phyloP scores from a whole-genome alignment of 495 filamentous ascomycete species.

The Penicillium atrosanguineum region DNA sequence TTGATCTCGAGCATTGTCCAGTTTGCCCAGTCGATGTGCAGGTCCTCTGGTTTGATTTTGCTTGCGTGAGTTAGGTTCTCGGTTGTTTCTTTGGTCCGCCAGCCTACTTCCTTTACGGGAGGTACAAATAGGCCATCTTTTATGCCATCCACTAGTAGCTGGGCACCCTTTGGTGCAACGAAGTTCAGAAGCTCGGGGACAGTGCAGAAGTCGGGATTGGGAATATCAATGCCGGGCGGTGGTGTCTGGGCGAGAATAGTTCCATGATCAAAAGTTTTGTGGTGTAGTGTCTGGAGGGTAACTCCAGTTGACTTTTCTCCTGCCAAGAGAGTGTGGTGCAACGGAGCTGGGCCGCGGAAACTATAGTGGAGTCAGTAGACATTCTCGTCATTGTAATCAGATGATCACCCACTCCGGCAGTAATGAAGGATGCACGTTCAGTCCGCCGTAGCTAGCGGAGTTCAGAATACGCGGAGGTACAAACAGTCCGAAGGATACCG shows the following conservation, averaged over 20 bases:
- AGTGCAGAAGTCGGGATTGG: conserved; percentile 39
- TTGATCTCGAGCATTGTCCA: conserved; percentile 49
- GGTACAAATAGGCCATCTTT: conserved; percentile 61
- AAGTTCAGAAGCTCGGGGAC: conserved; percentile 40
- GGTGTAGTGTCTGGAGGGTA: conserved; percentile 81
- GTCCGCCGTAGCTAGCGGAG: conserved; percentile 70
- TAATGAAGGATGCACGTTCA: conserved; percentile 94
- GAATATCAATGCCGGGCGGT: conserved; percentile 49
- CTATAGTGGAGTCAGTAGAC: conserved; percentile 33
- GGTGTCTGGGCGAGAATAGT: conserved; percentile 67
- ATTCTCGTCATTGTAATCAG: not conserved
- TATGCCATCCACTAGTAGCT: conserved; percentile 61
- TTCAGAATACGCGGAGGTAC: conserved; percentile 75
- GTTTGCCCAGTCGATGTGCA: conserved; percentile 51
- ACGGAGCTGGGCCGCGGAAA: conserved; percentile 71
- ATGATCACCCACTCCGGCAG: conserved; percentile 67
- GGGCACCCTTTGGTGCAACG: conserved; percentile 49
- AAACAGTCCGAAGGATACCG: conserved; percentile 93
- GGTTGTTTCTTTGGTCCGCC: conserved; percentile 20
- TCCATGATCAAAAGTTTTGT: conserved; percentile 72
- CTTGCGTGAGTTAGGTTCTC: conserved; percentile 39
- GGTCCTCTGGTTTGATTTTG: conserved; percentile 53
- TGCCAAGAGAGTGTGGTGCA: conserved; percentile 74
- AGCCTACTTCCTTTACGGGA: conserved; percentile 47
- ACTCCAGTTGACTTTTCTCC: conserved; percentile 59